These are phyloP conservation scores for Euphorbia corollata DNA, from an alignment of 441 rosid species.

Conservation along the genomic window DNA sequence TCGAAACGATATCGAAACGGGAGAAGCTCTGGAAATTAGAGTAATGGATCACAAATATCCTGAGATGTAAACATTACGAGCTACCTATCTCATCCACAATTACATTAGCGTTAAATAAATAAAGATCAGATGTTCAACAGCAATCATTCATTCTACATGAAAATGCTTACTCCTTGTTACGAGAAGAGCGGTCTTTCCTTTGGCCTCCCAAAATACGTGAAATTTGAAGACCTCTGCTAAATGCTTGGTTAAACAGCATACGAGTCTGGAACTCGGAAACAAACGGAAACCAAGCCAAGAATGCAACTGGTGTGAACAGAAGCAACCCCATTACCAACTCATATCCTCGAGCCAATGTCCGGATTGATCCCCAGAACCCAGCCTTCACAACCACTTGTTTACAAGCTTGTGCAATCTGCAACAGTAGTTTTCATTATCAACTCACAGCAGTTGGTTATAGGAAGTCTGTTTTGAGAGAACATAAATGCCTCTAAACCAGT, in stretches of 20 bases:
- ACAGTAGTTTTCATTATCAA: neutral
- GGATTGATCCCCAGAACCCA: conserved; percentile 90
- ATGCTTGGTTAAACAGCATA: conserved; percentile 98
- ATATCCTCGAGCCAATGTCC: conserved; percentile 86
- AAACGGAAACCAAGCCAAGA: conserved; percentile 97
- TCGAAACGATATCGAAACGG: no score
- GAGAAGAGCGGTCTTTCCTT: conserved; percentile 66
- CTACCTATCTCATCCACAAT: neutral
- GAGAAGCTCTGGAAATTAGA: no score
- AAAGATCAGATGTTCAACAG: no score
- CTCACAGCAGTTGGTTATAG: neutral
- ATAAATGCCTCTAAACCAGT: no score
- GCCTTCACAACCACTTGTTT: conserved; percentile 58
- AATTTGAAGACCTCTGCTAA: conserved; percentile 97
- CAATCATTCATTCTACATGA: no score
- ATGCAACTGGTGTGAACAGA: conserved; percentile 92
- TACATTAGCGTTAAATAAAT: neutral
- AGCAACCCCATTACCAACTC: conserved; percentile 92
- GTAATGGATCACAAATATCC: no score
- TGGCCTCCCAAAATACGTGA: conserved; percentile 98
- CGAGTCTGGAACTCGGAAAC: conserved; percentile 99
- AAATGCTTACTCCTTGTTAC: conserved; percentile 53
- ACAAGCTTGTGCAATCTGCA: conserved; percentile 86
- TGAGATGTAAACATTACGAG: conserved; percentile 3
- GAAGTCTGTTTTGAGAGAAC: no score